Base-by-base conservation (phyloP, 805 yeast genomes). In the Schwanniomyces vanrijiae region DNA sequence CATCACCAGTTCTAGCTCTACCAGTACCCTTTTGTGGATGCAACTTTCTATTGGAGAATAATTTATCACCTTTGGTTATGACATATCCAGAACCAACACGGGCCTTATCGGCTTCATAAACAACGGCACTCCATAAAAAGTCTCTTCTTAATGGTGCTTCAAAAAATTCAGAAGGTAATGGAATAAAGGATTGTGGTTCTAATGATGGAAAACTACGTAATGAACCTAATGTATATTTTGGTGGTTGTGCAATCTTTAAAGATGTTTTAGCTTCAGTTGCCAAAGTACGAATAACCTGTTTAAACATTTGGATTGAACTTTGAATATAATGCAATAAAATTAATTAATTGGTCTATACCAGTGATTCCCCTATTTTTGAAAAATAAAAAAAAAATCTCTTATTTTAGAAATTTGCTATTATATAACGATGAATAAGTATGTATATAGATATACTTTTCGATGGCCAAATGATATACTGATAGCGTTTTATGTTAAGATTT, bases 1-100 rank as follows among this genome's bases (percentile, higher is more conserved):
- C 90, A 69, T 91, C 97, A 73, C 99, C 99, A 45, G 82, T 86
- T 76, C 99, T 84, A 45, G 99, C 99, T 51, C 80, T 78, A 70
- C 99, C 99, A 13, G 89, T 73, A 50, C 98, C 98, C 69, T 94
- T 94, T 70, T 94, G 99, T 25, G 90, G 88, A 33, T 82, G 76
- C 55, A 94, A 73, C 64, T 94, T 94, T 60, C 80, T 79, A 66
- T 95, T 80, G 20, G 96, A 86, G 65, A 81, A 91, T 49, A 91
- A 90, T 68, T 86, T 86, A 56, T 89, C 92, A 31, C 88, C 80
- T 68, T 97, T 85, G 48, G 94, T 89, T 31, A 89, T 86, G 26
- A 94, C 95, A 60, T 85, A 86, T 1, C 89, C 83, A 1, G 97
- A 78, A 38, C 97, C 97, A 9, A 90, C 96, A 66, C 97, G 83